These are phyloP conservation scores for Alternaria rosae DNA, from an alignment of 2,329 filamentous ascomycete genomes.

Conservation along the genomic window DNA sequence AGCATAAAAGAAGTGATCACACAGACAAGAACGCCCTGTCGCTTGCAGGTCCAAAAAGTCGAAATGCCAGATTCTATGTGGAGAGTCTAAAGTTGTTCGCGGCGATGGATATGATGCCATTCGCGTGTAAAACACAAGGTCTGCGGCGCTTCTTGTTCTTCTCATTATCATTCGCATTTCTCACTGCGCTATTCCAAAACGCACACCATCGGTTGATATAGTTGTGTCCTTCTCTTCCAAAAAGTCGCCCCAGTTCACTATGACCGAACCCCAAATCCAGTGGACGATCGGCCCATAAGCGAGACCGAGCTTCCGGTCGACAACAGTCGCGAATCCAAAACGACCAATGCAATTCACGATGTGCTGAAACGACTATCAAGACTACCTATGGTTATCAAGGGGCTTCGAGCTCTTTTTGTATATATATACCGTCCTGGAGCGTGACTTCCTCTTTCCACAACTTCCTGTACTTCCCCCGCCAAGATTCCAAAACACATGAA, in stretches of 20 bases:
- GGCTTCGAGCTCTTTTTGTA: no score
- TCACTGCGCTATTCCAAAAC: not conserved
- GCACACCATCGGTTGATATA: rapidly evolving
- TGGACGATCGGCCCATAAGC: no score
- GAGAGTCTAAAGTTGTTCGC: rapidly evolving
- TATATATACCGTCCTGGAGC: not conserved
- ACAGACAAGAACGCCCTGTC: not conserved
- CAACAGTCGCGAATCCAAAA: not conserved
- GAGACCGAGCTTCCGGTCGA: not conserved
- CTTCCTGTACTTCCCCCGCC: not conserved
- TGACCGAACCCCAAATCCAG: no score
- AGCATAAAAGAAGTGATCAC: not conserved
- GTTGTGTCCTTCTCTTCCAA: not conserved
- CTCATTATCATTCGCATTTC: not conserved
- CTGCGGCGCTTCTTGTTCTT: not conserved
- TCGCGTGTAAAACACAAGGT: not conserved
- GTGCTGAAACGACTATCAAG: not conserved
- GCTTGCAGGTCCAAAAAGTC: not conserved
- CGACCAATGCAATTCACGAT: not conserved
- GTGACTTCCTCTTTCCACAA: not conserved
- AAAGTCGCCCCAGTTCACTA: no score
- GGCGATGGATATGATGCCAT: not conserved
- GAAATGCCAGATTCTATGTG: not conserved
- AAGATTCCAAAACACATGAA: not conserved
- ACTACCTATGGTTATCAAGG: no score